Conservation (phyloP, 1,284 basidiomycete genomes). For the Cutaneotrichosporon cutaneum region DNA sequence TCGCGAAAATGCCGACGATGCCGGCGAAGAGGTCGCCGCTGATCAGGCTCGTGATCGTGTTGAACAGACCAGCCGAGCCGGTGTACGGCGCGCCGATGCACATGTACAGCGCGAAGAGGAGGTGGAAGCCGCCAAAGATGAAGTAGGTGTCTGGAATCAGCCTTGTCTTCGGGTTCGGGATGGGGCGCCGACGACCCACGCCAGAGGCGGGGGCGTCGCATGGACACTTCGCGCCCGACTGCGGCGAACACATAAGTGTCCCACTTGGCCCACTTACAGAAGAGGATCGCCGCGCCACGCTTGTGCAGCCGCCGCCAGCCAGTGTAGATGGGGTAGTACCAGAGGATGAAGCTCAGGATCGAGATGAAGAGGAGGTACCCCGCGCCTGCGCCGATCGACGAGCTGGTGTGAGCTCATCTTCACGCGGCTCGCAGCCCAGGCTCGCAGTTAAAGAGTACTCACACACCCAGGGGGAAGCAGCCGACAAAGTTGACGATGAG, state of each 20-base stretch:
- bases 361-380: constrained; percentile 77
- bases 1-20: constrained; percentile 74
- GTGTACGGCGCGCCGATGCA: constrained; percentile 83
- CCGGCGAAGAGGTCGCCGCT: constrained; percentile 64
- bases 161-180: background rate
- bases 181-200: background rate
- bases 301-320: constrained; percentile 85
- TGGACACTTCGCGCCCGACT: background rate
- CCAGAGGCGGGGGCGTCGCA: background rate
- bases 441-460: background rate
- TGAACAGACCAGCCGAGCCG: constrained; percentile 91
- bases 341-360: constrained; percentile 78
- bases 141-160: constrained; percentile 77
- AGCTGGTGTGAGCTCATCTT: constrained; percentile 17
- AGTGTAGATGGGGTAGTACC: constrained; percentile 95
- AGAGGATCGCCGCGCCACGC: constrained; percentile 52
- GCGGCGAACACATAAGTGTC: constrained; percentile 2
- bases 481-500: constrained; percentile 87
- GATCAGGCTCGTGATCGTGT: constrained; percentile 76
- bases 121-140: constrained; percentile 90
- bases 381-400: constrained; percentile 34
- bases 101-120: constrained; percentile 83
- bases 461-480: constrained; percentile 73
- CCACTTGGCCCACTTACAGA: constrained; percentile 50
- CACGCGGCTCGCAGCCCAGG: too few species aligned